Base-by-base conservation (phyloP, 176 grass and related monocot species). In the Cocos nucifera region DNA sequence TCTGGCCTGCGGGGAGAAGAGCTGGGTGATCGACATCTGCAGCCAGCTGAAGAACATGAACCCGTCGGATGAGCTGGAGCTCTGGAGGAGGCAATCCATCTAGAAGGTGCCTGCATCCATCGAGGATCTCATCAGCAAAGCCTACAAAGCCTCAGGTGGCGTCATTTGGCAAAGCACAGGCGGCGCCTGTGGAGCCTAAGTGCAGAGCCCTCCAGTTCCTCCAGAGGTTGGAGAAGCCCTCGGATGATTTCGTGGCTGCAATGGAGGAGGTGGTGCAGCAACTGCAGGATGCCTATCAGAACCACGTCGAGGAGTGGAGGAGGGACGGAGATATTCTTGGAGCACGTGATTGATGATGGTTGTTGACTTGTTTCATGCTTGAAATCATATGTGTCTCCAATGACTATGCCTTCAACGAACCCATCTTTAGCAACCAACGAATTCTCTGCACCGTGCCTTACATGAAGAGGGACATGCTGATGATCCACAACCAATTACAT, bases 401-500 rank as follows among this genome's bases (percentile, higher is more conserved):
- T 0, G 89, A 85, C 61, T 95, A 95, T 29, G 89, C 85, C 3
- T 9, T 14, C 51, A 89, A 95, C 26, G 89, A 95, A 30, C 89
- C 89, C 4, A 79, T 95, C 55, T 95, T 95, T 19, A 95, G 89
- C 52, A 67, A 17, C 6, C 89, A 95, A 1, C 82, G 89, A 0
- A 71, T 86, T 30, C 81, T 95, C 7, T 89, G 89, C 69, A 77
- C 69, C 57, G 65, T 89, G 57, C 85, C 89, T 0, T 95, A 82
- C 77, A 83, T 89, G 14, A 72, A 65, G 25, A 75, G 89, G 0
- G 89, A 95, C 59, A 86, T 85, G 82, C 81, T 95, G 19, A 82
- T 95, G 89, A 67, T 95, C 19, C 85, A 95, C 77, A 95, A 95
- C 59, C 89, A 95, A 64, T 44, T 88, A 26, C 89, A 85, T 2